phyloP scores from a whole-genome alignment of 148 eudicot genomes.

The Rhododendron griersonianum region DNA sequence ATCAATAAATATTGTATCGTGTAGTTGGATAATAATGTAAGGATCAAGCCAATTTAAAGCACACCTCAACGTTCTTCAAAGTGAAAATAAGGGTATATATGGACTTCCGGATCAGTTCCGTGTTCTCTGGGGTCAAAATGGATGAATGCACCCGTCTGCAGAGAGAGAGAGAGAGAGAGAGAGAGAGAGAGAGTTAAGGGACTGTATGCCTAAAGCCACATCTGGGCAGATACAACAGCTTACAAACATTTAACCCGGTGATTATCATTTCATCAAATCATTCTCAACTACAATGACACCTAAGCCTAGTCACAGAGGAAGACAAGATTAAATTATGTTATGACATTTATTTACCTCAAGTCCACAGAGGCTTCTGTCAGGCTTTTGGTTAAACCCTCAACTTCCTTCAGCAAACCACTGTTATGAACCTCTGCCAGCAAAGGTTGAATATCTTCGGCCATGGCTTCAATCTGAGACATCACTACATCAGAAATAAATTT shows the following conservation, averaged over 20 bases:
- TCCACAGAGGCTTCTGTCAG: slow-evolving; percentile 80
- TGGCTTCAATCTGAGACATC: slow-evolving; percentile 78
- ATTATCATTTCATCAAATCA: background rate
- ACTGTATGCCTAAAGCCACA: background rate
- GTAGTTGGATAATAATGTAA: background rate
- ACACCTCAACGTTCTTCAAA: slow-evolving; percentile 82
- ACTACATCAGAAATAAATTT: slow-evolving; percentile 55
- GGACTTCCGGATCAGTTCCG: slow-evolving; percentile 87
- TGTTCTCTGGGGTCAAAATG: slow-evolving; percentile 86
- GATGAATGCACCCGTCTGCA: slow-evolving; percentile 73
- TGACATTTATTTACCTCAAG: slow-evolving; percentile 46
- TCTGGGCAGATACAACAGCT: background rate
- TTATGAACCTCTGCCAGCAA: slow-evolving; percentile 75
- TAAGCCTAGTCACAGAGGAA: background rate
- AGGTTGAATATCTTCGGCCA: slow-evolving; percentile 95
- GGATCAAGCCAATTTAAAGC: background rate
- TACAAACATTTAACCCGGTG: background rate
- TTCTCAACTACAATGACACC: background rate
- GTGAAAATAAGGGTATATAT: slow-evolving; percentile 77
- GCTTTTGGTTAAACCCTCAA: slow-evolving; percentile 80
- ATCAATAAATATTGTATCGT: background rate
- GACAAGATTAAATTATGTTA: background rate
- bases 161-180: background rate
- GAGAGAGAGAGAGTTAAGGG: background rate
- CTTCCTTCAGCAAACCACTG: slow-evolving; percentile 89